These are phyloP conservation scores for Yarrowia yakushimensis DNA, from an alignment of 805 yeast genomes.

Conservation along the genomic window DNA sequence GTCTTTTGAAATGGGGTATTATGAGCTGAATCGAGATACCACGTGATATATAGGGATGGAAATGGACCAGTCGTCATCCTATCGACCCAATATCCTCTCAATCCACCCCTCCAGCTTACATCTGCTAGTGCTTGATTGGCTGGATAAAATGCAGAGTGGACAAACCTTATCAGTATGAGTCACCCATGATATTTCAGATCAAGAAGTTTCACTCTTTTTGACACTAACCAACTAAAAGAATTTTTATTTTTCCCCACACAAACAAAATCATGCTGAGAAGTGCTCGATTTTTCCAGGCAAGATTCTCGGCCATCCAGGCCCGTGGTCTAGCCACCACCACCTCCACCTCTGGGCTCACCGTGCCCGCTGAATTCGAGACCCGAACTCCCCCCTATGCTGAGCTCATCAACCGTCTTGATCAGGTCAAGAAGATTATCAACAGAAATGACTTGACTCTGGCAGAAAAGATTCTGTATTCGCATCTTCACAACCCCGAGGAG, in stretches of 20 bases:
- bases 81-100: neutral
- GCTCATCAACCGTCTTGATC: conserved; percentile 57
- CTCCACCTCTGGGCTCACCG: conserved; percentile 28
- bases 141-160: conserved; percentile 8
- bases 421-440: conserved; percentile 62
- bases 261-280: conserved; percentile 16
- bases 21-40: no score
- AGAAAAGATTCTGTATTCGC: conserved; percentile 92
- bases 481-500: conserved; percentile 83
- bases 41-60: no score
- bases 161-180: conserved; percentile 21
- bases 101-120: neutral
- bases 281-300: conserved; percentile 18
- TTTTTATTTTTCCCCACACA: conserved; percentile 13
- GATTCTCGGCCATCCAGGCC: conserved; percentile 6
- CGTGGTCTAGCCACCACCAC: conserved; percentile 20
- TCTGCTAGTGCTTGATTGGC: neutral
- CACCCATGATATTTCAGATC: conserved; percentile 21
- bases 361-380: conserved; percentile 60
- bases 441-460: conserved; percentile 84
- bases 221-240: neutral
- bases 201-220: neutral
- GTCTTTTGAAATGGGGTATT: neutral
- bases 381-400: conserved; percentile 88
- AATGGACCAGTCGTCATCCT: no score